A percentile compares a stretch with the other conserved stretches of the same genome.
Conservation (phyloP, 2,329 filamentous ascomycete species). For the Amylocarpus encephaloides region DNA sequence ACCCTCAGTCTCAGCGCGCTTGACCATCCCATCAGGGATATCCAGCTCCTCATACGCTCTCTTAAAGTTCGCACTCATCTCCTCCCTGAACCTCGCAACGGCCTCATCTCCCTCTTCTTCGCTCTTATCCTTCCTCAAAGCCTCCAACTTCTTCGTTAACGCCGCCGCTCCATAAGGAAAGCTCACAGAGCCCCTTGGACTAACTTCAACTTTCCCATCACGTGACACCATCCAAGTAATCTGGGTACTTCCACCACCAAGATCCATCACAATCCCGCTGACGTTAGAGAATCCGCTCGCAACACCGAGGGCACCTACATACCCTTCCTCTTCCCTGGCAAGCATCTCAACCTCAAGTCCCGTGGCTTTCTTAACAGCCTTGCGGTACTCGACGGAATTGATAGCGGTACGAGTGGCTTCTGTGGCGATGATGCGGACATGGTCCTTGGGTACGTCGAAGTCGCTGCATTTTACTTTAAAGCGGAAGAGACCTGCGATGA, state of each 20-base stretch:
- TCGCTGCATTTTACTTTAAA: conserved; percentile 54
- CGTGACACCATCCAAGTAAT: conserved; percentile 58
- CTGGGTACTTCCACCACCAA: conserved; percentile 65
- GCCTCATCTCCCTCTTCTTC: conserved; percentile 37
- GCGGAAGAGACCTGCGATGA: conserved; percentile 45
- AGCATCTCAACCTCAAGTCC: conserved; percentile 56
- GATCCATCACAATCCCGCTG: conserved; percentile 64
- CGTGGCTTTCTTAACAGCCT: conserved; percentile 45
- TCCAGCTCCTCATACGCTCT: conserved; percentile 46
- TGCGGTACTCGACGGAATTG: conserved; percentile 51
- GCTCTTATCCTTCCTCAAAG: conserved; percentile 35
- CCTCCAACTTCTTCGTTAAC: conserved; percentile 47
- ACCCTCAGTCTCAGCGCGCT: conserved; percentile 38
- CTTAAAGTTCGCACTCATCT: conserved; percentile 47
- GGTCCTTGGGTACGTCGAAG: conserved; percentile 45
- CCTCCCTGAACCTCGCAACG: conserved; percentile 39
- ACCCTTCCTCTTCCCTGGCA: conserved; percentile 59
- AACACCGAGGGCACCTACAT: conserved; percentile 59
- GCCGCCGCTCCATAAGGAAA: conserved; percentile 67
- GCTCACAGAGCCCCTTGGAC: conserved; percentile 52
- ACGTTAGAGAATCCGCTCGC: conserved; percentile 56
- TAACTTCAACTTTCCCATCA: conserved; percentile 44
- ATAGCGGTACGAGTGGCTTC: conserved; percentile 58
- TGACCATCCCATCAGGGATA: conserved; percentile 45
- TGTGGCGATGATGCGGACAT: conserved; percentile 56